phyloP scores from a whole-genome alignment of 1,284 basidiomycete species.

The Leccinum proliferum region DNA sequence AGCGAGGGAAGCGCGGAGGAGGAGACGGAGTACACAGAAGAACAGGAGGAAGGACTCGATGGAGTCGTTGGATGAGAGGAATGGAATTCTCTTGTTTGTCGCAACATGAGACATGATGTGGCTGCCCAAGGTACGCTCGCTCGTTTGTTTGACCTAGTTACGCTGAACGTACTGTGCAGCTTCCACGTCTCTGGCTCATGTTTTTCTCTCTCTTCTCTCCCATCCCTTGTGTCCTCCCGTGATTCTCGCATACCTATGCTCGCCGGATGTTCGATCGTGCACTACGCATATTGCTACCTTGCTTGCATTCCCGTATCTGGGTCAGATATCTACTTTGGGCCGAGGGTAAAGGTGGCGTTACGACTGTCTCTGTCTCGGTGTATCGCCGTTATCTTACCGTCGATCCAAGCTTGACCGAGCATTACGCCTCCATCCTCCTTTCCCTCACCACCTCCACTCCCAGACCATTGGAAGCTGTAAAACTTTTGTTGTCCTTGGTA shows the following conservation, averaged over 20 bases:
- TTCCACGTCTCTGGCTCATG: constrained; percentile 92
- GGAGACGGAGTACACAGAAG: constrained; percentile 69
- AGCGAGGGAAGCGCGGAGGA: constrained; percentile 73
- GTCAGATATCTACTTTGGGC: constrained; percentile 94
- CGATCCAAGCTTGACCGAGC: constrained; percentile 83
- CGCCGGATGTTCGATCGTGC: constrained; percentile 94
- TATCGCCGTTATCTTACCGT: constrained; percentile 89
- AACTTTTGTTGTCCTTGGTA: constrained; percentile 81
- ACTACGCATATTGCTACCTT: constrained; percentile 89
- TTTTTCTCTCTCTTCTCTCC: constrained; percentile 88
- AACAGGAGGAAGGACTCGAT: constrained; percentile 85
- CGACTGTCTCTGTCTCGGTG: constrained; percentile 78
- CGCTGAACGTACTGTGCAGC: constrained; percentile 38
- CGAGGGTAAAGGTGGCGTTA: constrained; percentile 78
- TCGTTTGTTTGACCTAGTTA: constrained; percentile 3
- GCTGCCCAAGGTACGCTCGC: constrained; percentile 74
- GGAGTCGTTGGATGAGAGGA: constrained; percentile 90
- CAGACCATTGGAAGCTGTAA: constrained; percentile 92
- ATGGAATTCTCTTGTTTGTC: constrained; percentile 77
- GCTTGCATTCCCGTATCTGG: constrained; percentile 94
- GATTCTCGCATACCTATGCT: constrained; percentile 89
- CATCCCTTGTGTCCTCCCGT: constrained; percentile 84
- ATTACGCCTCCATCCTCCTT: constrained; percentile 77
- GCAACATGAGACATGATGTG: constrained; percentile 93
- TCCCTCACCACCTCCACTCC: constrained; percentile 58